A percentile compares a stretch with the other conserved stretches of the same genome.
Evolutionary conservation across 371 early-diverging fungal genomes (phyloP).

Genomic region (Saksenaea oblongispora): DNA sequence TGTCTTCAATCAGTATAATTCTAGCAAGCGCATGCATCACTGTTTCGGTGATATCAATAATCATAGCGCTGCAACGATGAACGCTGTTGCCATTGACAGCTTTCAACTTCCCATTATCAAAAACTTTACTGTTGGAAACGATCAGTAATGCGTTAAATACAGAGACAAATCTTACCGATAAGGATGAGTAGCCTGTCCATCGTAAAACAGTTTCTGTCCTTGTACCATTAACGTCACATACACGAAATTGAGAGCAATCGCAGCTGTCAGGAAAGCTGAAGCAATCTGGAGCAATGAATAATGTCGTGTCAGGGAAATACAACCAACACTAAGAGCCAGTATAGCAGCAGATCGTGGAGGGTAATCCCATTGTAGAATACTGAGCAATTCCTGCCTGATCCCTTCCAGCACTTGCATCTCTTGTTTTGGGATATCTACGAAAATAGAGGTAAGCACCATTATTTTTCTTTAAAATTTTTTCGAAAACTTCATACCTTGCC

Average conservation of each 20-base stretch:
- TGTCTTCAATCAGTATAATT: conserved; percentile 19
- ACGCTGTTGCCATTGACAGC: conserved; percentile 1
- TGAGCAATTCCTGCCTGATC: background rate
- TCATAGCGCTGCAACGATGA: conserved; percentile 3
- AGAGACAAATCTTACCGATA: background rate
- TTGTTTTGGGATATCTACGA: background rate
- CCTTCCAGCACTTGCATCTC: background rate
- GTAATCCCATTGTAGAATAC: conserved; percentile 15
- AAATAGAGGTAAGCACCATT: background rate
- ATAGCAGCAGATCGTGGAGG: conserved; percentile 14
- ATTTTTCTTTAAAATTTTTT: background rate
- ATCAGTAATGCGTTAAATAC: background rate
- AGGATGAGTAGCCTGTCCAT: conserved; percentile 9
- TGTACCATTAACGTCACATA: conserved; percentile 16
- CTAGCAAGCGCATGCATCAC: conserved; percentile 8
- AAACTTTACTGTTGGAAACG: background rate
- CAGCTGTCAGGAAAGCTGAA: conserved; percentile 8
- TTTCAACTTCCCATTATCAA: background rate
- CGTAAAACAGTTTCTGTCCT: conserved; percentile 7
- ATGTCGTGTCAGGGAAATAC: conserved; percentile 15
- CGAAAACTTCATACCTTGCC: background rate
- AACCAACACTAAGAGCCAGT: background rate
- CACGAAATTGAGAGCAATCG: conserved; percentile 12
- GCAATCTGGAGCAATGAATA: conserved; percentile 14
- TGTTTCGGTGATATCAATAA: conserved; percentile 11